A percentile compares a stretch with the other conserved stretches of the same genome.
These are phyloP conservation scores for Agrocybe chaxingu DNA, from an alignment of 768 basidiomycete species.

Conservation along the genomic window DNA sequence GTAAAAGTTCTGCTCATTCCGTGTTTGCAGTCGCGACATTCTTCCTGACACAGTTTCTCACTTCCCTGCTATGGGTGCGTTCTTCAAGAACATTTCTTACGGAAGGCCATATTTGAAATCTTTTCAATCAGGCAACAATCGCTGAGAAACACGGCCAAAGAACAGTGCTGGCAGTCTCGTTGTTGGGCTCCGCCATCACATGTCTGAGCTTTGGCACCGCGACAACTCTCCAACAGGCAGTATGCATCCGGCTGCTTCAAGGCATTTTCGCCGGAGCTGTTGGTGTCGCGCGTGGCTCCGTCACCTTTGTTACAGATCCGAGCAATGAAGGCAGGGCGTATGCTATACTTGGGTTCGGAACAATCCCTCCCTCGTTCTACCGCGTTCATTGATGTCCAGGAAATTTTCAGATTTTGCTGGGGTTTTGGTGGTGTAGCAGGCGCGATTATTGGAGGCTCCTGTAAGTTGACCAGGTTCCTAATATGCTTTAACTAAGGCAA, in stretches of 20 bases:
- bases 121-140: conserved; percentile 67
- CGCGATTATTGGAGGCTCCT: conserved; percentile 79
- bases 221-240: conserved; percentile 72
- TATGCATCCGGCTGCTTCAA: conserved; percentile 83
- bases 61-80: conserved; percentile 86
- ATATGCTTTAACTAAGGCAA: conserved; percentile 10
- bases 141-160: conserved; percentile 90
- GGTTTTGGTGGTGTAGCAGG: conserved; percentile 94
- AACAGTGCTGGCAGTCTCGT: conserved; percentile 77
- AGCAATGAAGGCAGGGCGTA: conserved; percentile 95
- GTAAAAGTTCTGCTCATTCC: conserved; percentile 6
- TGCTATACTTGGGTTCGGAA: conserved; percentile 76
- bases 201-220: conserved; percentile 78
- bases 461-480: conserved; percentile 42
- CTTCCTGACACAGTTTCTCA: conserved; percentile 95
- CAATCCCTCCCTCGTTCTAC: conserved; percentile 1
- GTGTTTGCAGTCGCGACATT: conserved; percentile 63
- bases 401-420: conserved; percentile 75
- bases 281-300: conserved; percentile 88
- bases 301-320: conserved; percentile 83
- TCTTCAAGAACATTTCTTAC: conserved; percentile 2
- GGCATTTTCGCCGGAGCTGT: conserved; percentile 93
- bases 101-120: conserved; percentile 8
- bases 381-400: conserved; percentile 4
- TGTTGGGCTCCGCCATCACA: conserved; percentile 82